Base-by-base conservation (phyloP, 2,329 filamentous ascomycete genomes). In the Fusarium sp. region DNA sequence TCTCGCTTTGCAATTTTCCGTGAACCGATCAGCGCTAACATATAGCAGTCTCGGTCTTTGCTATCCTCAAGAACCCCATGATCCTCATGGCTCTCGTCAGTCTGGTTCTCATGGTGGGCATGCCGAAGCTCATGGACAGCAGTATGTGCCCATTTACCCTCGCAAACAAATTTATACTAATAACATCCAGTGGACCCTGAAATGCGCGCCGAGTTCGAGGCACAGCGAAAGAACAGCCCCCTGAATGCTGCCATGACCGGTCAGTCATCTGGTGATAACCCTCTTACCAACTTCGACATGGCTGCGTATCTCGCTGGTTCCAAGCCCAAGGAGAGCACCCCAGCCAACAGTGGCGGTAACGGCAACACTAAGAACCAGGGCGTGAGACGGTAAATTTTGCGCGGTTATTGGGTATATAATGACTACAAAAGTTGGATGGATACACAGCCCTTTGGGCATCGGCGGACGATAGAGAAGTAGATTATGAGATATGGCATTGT, bases 111-210 rank as follows among this genome's bases (percentile, higher is more conserved):
- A 95, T 97, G 72, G 88, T 98, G 78, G 95, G 95, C 75, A 94
- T 98, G 93, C 96, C 96, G 19, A 96, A 98, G 83, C 83, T 99
- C 63, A 91, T 98, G 85, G 95, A 98, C 58, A 98, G 96, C 81
- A 97, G 95, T 98, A 90, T 72, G 94, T 89, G 11, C 23, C 40
- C 28, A 35, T 33, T 6, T 9, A 21, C 30, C 16, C 38, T 23
- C 23, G 19, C 25, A 12, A 35, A 23, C 28, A 38, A 60, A 49
- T 30, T 33, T 54, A 21, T 59, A 13, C 58, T 72, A 49, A 61
- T 37, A 5, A 57, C 10, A 28, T 32, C 21, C 23, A 98, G 95
- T 99, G 95, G 96, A 98, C 81, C 94, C 94, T n/a, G 96, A 99
- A 83, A 93, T 94, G 84, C 92, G 92, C 78, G 94, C 94, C 77